Conservation (phyloP, 2,329 filamentous ascomycete species). For the Fusarium odoratissimum region DNA sequence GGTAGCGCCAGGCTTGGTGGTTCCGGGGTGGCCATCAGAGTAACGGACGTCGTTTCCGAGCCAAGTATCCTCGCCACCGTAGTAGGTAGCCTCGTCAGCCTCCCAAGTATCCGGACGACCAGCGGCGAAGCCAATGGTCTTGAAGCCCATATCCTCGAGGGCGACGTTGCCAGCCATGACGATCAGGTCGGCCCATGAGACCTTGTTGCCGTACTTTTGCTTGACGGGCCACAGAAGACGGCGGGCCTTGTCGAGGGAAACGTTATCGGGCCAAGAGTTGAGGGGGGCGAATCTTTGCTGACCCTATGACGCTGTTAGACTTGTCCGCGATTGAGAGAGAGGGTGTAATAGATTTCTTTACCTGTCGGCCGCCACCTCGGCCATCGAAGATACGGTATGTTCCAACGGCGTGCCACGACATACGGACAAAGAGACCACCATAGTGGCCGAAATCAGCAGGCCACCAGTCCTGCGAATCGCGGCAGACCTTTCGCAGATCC, state of each 20-base stretch:
- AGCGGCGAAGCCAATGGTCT: slow-evolving; percentile 78
- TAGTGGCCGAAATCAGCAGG: slow-evolving; percentile 86
- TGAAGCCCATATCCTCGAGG: slow-evolving; percentile 80
- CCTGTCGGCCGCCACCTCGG: slow-evolving; percentile 76
- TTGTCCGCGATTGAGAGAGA: background rate
- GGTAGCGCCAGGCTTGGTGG: slow-evolving; percentile 24
- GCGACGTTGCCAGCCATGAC: slow-evolving; percentile 81
- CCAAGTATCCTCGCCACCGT: slow-evolving; percentile 80
- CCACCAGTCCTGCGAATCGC: slow-evolving; percentile 82
- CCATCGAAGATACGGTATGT: slow-evolving; percentile 82
- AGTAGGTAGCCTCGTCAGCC: slow-evolving; percentile 81
- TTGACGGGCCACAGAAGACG: slow-evolving; percentile 83
- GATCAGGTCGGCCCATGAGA: slow-evolving; percentile 81
- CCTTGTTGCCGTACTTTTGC: slow-evolving; percentile 86
- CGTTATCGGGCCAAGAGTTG: slow-evolving; percentile 85
- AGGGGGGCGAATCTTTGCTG: slow-evolving; percentile 87
- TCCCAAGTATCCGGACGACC: slow-evolving; percentile 80
- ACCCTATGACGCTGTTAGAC: slow-evolving; percentile 53
- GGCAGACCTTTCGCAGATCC: slow-evolving; percentile 77
- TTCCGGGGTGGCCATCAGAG: slow-evolving; percentile 65
- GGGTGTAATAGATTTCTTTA: slow-evolving; percentile 25
- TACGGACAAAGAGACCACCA: slow-evolving; percentile 81
- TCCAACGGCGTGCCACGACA: slow-evolving; percentile 84
- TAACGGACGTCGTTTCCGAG: slow-evolving; percentile 82
- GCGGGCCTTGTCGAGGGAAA: slow-evolving; percentile 81